Conservation (phyloP, 345 rosid species). For the Gossypium anomalum region DNA sequence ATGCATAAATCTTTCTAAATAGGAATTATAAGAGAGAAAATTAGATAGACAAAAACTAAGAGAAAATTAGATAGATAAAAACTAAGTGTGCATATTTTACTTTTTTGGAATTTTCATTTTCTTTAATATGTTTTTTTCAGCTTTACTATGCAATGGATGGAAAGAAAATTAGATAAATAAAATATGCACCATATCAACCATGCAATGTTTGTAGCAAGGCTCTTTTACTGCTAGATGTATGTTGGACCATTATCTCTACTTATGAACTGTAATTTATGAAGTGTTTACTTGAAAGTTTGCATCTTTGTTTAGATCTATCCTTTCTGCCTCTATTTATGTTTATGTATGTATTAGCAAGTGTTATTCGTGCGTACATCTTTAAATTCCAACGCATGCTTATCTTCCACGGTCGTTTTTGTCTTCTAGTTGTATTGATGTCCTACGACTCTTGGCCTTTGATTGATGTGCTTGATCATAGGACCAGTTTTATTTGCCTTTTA, state of each 20-base stretch:
- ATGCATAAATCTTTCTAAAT: too few relatives aligned
- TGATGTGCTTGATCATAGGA: slow-evolving; percentile 25
- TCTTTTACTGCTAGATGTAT: slow-evolving; percentile 56
- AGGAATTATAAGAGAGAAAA: too few relatives aligned
- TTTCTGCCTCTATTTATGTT: neutral
- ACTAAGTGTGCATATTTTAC: too few relatives aligned
- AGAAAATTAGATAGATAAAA: too few relatives aligned
- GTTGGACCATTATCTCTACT: slow-evolving; percentile 41
- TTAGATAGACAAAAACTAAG: too few relatives aligned
- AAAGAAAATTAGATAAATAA: neutral
- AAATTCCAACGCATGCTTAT: neutral
- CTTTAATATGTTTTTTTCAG: neutral
- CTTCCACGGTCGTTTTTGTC: neutral
- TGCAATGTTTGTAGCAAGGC: slow-evolving; percentile 51
- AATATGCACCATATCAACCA: slow-evolving; percentile 17
- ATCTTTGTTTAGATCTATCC: neutral
- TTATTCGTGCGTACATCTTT: neutral
- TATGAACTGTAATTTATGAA: slow-evolving; percentile 22
- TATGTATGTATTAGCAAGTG: neutral
- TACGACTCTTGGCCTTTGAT: slow-evolving; percentile 9
- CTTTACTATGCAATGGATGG: neutral
- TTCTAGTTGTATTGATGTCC: neutral
- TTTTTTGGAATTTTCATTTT: too few relatives aligned
- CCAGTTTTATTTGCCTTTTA: slow-evolving; percentile 26
- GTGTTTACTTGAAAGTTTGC: slow-evolving; percentile 16